Base-by-base conservation (phyloP, 208 protist species). In the Trypanosoma lewisi region DNA sequence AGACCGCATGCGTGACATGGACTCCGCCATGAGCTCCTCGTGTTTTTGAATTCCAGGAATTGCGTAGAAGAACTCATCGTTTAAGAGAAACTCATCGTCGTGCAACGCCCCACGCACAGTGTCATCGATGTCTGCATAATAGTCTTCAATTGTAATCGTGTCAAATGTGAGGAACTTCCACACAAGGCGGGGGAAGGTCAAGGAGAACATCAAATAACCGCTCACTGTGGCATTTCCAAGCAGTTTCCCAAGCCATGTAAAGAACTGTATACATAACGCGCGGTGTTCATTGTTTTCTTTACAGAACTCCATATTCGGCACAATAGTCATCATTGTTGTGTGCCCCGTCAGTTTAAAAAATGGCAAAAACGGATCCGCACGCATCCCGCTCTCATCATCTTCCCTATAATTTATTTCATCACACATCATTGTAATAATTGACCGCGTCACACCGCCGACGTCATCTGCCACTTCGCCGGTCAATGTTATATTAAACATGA, bases 91-190 rank as follows among this genome's bases (percentile, higher is more conserved):
- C 42, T 82, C 80, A 53, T 91, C 84, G 63, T 91, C 78, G 37
- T 80, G 68, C 16, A 96, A 63, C 4, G 87, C 73, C 47, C 77
- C 70, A 33, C 70, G 78, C 31, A 89, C 78, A 44, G 78, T 82
- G 73, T 96, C 90, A 67, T 93, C 85, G 52, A 91, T 82, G 69
- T 96, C 90, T 58, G 76, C 72, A 41, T 78, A 79, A 66, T 93
- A 96, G 68, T 96, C 90, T 34, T 85, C 71, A 1, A 96, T 80
- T 12, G 80, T 86, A 37, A 70, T 48, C 12, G 68, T 73, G 61
- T 86, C 74, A 45, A 88, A 90, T 14, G 80, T 87, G 51, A 96
- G 73, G 62, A 78, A 93, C 76, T 93, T 96, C 87, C 90, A 96
- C 64, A 87, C 63, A n/a, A 96, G 52, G 2, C 85, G 82, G 0